Base-by-base conservation (phyloP, 1,139 yeast species). In the Cylindricascospora bacillispora region DNA sequence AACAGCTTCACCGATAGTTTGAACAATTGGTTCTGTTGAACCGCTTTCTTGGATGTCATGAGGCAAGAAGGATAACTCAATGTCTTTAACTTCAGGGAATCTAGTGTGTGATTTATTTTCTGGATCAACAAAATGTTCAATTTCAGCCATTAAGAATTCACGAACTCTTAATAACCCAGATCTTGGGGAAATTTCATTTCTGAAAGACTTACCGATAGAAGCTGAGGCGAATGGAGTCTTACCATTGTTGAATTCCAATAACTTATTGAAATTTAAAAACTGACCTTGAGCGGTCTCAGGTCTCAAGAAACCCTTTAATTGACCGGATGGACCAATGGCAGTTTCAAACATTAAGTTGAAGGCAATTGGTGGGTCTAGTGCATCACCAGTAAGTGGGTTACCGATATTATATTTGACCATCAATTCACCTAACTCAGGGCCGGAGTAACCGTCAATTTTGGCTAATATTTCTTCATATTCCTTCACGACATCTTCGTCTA, bases 251-350 rank as follows among this genome's bases (percentile, higher is more conserved):
- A 77, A 81, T 50, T 92, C 98, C 50, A 85, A 73, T 52, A 92
- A 70, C 63, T 89, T 89, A 63, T 73, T 71, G 61, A 92, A 92
- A 69, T 92, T 92, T 54, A 92, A 69, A 60, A 92, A 92, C 63
- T 92, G 98, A 51, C 99, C 98, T 66, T 92, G 99, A 17, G 99
- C 99, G 39, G 99, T 92, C 65, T 92, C 99, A 35, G 99, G 99
- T 62, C 99, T 77, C 54, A 92, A 64, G 62, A 71, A 92, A 45
- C 98, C 98, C 66, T 81, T 85, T 59, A 86, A 65, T 55, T 78
- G 85, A 52, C 98, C 98, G 35, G 95, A 81, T 38, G 99, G 98
- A 32, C 99, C 99, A 57, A 92, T 92, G 35, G 95, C 95, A 35
- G 99, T 92, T 60, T 86, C 97, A 56, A 92, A 92, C 98, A 92